phyloP scores from a whole-genome alignment of 2,329 filamentous ascomycete genomes.

The Alternaria novae-zelandiae region DNA sequence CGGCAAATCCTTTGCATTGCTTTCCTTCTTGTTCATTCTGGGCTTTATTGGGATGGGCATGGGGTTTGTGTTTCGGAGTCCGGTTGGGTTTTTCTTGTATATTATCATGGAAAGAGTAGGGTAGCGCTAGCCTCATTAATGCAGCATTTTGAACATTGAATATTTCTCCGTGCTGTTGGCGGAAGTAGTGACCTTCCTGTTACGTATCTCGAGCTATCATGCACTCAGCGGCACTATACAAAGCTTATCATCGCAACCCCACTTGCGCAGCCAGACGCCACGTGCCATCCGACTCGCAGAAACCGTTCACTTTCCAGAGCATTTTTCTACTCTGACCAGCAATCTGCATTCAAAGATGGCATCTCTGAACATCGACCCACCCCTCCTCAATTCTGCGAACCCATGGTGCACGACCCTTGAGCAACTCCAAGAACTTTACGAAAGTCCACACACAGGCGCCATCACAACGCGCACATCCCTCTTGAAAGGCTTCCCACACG shows the following conservation, averaged over 20 bases:
- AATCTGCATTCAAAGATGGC: too few species aligned
- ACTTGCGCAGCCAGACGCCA: too few species aligned
- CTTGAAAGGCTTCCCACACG: slow-evolving; percentile 68
- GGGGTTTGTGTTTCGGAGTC: background rate
- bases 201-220: too few species aligned
- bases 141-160: background rate
- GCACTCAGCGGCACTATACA: too few species aligned
- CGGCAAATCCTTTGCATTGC: background rate
- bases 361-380: too few species aligned
- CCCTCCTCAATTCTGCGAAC: slow-evolving; percentile 75
- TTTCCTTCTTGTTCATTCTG: background rate
- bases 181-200: too few species aligned
- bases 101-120: background rate
- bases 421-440: slow-evolving; percentile 68
- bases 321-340: too few species aligned
- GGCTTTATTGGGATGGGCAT: background rate
- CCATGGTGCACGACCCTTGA: slow-evolving; percentile 74
- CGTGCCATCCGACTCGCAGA: too few species aligned
- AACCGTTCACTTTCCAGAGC: too few species aligned
- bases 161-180: too few species aligned
- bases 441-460: slow-evolving; percentile 69
- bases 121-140: background rate
- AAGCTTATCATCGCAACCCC: too few species aligned
- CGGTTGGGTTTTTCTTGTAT: background rate
- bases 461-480: slow-evolving; percentile 77